Evolutionary conservation across 768 basidiomycete genomes (phyloP).

Genomic region (Collybia nuda): DNA sequence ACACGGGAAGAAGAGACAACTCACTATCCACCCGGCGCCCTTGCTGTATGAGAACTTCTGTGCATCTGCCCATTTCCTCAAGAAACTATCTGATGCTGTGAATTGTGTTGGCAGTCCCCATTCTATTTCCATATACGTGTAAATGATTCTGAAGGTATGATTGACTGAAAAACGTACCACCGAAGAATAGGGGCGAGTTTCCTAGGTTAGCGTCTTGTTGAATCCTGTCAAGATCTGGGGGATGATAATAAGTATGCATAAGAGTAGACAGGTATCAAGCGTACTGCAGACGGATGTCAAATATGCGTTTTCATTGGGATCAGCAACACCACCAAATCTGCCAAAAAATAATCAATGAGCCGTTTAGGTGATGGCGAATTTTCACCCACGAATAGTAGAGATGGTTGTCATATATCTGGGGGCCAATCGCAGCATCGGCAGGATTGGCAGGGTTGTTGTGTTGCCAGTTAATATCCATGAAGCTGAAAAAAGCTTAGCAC

Average conservation of each 20-base stretch:
- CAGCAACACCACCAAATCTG: conserved; percentile 74
- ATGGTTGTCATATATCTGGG: conserved; percentile 78
- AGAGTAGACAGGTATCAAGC: conserved; percentile 17
- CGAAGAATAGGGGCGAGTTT: conserved; percentile 41
- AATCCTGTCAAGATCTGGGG: conserved; percentile 59
- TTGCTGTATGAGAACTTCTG: conserved; percentile 67
- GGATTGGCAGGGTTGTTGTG: conserved; percentile 69
- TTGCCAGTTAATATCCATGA: conserved; percentile 85
- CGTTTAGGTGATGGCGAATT: neutral
- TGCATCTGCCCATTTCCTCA: conserved; percentile 71
- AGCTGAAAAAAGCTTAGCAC: conserved; percentile 39
- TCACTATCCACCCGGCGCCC: conserved; percentile 66
- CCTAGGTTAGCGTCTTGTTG: conserved; percentile 29
- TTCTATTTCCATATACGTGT: conserved; percentile 22
- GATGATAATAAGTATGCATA: neutral
- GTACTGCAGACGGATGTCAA: conserved; percentile 68
- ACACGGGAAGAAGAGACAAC: conserved; percentile 19
- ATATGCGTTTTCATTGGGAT: conserved; percentile 63
- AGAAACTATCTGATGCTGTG: conserved; percentile 57
- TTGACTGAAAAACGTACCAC: conserved; percentile 23
- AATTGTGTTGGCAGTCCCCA: conserved; percentile 65
- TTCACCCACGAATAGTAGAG: conserved; percentile 67
- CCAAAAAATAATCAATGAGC: neutral
- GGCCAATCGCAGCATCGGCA: conserved; percentile 63
- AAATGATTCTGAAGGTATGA: neutral